These are phyloP conservation scores for Talaromyces sp. DNA, from an alignment of 2,329 filamentous ascomycete genomes.

Conservation along the genomic window DNA sequence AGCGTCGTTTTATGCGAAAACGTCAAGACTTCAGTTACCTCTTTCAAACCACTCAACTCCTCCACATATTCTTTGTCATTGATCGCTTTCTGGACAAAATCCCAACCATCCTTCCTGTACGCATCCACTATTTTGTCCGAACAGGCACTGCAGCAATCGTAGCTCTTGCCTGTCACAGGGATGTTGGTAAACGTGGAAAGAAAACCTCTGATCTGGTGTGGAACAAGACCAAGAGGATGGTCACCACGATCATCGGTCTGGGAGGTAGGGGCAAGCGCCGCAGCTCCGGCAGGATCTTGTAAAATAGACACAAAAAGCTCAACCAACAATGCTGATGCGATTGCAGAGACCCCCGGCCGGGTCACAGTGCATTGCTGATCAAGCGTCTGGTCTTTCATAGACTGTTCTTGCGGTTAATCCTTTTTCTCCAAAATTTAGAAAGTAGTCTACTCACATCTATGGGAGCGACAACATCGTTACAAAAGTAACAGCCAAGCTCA, in stretches of 20 bases:
- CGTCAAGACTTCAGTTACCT: conserved; percentile 35
- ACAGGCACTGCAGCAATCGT: conserved; percentile 60
- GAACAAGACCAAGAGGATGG: conserved; percentile 50
- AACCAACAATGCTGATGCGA: conserved; percentile 85
- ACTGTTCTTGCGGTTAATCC: conserved; percentile 47
- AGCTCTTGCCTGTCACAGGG: conserved; percentile 52
- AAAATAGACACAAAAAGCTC: conserved; percentile 83
- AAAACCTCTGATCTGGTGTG: conserved; percentile 61
- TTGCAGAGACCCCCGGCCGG: conserved; percentile 82
- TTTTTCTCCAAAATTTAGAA: conserved; percentile 6
- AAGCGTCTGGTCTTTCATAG: conserved; percentile 86
- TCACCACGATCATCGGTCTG: conserved; percentile 29
- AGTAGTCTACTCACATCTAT: conserved; percentile 64
- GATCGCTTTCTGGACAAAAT: conserved; percentile 55
- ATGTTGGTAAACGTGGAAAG: conserved; percentile 57
- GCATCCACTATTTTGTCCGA: conserved; percentile 49
- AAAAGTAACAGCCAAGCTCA: conserved; percentile 92
- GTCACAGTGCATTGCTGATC: conserved; percentile 99
- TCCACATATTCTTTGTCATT: conserved; percentile 61
- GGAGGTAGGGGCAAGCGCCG: conserved; percentile 34
- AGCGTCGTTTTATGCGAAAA: conserved; percentile 12
- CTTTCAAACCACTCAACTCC: conserved; percentile 56
- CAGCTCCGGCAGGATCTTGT: conserved; percentile 65
- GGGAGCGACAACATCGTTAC: conserved; percentile 93
- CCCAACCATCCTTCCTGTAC: conserved; percentile 54